Conservation (phyloP, 1,284 basidiomycete genomes). For the Phenoliferia sp. region DNA sequence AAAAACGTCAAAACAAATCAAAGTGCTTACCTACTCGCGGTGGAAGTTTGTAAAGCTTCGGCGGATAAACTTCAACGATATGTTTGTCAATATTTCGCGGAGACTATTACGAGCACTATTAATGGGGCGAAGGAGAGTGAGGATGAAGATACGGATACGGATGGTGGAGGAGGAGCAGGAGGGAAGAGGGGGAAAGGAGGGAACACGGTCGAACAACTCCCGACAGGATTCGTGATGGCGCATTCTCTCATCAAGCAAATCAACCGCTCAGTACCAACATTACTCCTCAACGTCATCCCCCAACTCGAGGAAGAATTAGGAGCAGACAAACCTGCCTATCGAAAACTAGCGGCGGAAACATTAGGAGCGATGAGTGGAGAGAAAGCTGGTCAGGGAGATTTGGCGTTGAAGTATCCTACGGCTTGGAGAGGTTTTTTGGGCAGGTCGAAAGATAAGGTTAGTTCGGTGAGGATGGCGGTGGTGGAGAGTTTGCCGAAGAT, state of each 20-base stretch:
- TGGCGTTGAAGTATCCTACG: slow-evolving; percentile 71
- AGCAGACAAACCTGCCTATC: slow-evolving; percentile 66
- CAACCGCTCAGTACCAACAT: slow-evolving; percentile 68
- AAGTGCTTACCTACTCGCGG: slow-evolving; percentile 74
- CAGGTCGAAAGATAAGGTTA: slow-evolving; percentile 70
- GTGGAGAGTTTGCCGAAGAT: slow-evolving; percentile 66
- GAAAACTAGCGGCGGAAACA: slow-evolving; percentile 72
- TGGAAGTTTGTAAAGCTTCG: slow-evolving; percentile 76
- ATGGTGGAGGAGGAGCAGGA: slow-evolving; percentile 39
- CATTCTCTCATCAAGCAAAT: slow-evolving; percentile 84
- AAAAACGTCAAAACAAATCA: slow-evolving; percentile 50
- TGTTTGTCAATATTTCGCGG: slow-evolving; percentile 77
- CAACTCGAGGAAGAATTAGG: slow-evolving; percentile 86
- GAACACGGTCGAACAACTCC: slow-evolving; percentile 8
- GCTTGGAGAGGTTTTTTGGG: slow-evolving; percentile 84
- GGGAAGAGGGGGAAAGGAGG: slow-evolving; percentile 39
- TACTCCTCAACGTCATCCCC: slow-evolving; percentile 85
- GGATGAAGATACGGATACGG: slow-evolving; percentile 44
- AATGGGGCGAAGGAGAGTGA: slow-evolving; percentile 17
- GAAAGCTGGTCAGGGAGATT: slow-evolving; percentile 54
- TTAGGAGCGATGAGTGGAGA: slow-evolving; percentile 86
- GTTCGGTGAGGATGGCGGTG: slow-evolving; percentile 69
- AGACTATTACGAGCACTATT: slow-evolving; percentile 64
- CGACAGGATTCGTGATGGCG: slow-evolving; percentile 53
- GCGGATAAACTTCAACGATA: slow-evolving; percentile 83